Conservation (phyloP, 2,329 filamentous ascomycete species). For the Phialophora verrucosa region DNA sequence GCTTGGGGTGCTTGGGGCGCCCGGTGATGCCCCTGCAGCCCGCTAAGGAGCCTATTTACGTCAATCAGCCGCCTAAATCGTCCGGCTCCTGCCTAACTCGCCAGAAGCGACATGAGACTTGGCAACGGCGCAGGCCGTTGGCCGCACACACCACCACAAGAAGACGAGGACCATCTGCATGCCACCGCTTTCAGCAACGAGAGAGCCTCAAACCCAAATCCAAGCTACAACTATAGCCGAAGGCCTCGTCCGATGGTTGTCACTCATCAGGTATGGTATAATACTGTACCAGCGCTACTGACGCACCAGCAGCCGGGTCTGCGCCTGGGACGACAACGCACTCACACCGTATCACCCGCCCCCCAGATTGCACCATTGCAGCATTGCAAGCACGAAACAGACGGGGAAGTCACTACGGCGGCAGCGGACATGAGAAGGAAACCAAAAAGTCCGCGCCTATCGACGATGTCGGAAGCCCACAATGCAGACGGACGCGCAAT, state of each 20-base stretch:
- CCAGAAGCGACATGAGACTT: neutral
- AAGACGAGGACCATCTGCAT: neutral
- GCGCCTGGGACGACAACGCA: too few species aligned
- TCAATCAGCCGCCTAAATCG: too few species aligned
- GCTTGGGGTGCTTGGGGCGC: too few species aligned
- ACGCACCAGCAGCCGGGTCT: neutral
- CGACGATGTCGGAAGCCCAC: neutral
- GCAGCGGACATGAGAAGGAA: too few species aligned
- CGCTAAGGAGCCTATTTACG: too few species aligned
- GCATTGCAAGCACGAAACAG: neutral
- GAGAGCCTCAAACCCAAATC: too few species aligned
- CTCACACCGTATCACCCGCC: neutral
- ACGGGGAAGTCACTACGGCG: too few species aligned
- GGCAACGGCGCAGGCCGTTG: neutral
- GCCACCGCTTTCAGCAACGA: too few species aligned
- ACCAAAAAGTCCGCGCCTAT: neutral
- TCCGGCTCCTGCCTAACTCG: too few species aligned
- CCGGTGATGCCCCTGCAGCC: too few species aligned
- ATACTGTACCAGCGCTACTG: slow-evolving; percentile 11
- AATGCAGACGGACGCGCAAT: neutral
- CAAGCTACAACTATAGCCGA: slow-evolving; percentile 10
- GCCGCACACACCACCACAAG: neutral
- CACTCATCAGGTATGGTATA: slow-evolving; percentile 13
- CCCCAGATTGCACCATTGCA: slow-evolving; percentile 8
- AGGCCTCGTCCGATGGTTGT: neutral